phyloP scores from a whole-genome alignment of 345 rosid species.

The Euclidium syriacum region DNA sequence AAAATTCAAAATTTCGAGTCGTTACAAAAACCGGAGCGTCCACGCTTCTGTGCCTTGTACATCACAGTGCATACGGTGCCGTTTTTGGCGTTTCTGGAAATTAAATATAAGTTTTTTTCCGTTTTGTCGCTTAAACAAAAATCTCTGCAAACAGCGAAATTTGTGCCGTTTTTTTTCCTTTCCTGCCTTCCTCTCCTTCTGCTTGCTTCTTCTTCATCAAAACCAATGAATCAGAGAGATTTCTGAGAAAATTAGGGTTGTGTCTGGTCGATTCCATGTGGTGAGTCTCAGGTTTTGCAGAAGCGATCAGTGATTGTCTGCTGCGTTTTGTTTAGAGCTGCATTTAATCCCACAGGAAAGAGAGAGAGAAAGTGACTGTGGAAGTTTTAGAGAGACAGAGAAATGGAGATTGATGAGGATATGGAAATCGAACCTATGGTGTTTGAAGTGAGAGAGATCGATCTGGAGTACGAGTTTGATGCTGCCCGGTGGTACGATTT shows the following conservation, averaged over 20 bases:
- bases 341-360: neutral
- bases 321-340: neutral
- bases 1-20: slow-evolving; percentile 47
- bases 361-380: slow-evolving; percentile 16
- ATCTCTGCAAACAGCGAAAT: slow-evolving; percentile 31
- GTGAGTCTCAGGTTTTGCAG: neutral
- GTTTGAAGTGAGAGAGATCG: slow-evolving; percentile 65
- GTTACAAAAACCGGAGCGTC: slow-evolving; percentile 45
- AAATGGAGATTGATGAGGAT: slow-evolving; percentile 44
- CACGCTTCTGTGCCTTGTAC: slow-evolving; percentile 31
- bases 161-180: slow-evolving; percentile 31
- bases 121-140: slow-evolving; percentile 21
- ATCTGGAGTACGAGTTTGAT: slow-evolving; percentile 84
- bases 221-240: slow-evolving; percentile 19
- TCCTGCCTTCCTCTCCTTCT: neutral
- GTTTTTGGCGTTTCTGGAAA: neutral
- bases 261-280: slow-evolving; percentile 8
- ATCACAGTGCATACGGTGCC: slow-evolving; percentile 9
- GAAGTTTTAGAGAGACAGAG: slow-evolving; percentile 21
- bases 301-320: slow-evolving; percentile 13
- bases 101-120: neutral
- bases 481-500: slow-evolving; percentile 84
- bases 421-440: slow-evolving; percentile 55
- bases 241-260: slow-evolving; percentile 35
- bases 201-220: slow-evolving; percentile 8